phyloP scores from a whole-genome alignment of 2,329 filamentous ascomycete genomes.

The Trichoderma koningii region DNA sequence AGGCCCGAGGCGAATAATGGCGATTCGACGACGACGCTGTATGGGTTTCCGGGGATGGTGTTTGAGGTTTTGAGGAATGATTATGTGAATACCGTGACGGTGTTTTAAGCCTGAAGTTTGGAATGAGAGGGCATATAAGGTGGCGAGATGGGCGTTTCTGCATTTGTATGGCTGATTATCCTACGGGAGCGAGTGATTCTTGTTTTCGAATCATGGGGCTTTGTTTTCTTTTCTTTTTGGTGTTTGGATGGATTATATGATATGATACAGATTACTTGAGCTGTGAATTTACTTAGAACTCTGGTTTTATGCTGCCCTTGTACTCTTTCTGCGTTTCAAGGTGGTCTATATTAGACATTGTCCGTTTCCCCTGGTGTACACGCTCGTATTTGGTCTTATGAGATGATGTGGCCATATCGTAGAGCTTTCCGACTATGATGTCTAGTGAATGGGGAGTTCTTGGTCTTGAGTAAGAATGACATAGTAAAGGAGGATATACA shows the following conservation, averaged over 20 bases:
- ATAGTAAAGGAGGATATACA: too few relatives aligned
- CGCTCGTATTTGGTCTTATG: too few relatives aligned
- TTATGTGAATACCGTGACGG: constrained; percentile 82
- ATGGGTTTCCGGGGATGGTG: constrained; percentile 88
- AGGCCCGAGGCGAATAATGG: constrained; percentile 54
- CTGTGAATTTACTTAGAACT: too few relatives aligned
- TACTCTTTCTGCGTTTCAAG: too few relatives aligned
- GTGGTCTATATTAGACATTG: too few relatives aligned
- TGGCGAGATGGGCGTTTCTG: background rate
- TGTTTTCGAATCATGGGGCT: background rate
- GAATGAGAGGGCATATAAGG: too few relatives aligned
- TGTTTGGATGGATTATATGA: constrained; percentile 2
- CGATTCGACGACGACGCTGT: constrained; percentile 76
- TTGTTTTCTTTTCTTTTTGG: background rate
- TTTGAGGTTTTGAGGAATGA: constrained; percentile 97
- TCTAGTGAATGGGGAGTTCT: too few relatives aligned
- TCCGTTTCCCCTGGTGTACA: too few relatives aligned
- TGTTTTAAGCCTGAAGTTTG: constrained; percentile 60
- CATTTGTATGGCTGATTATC: background rate
- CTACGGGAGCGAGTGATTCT: background rate
- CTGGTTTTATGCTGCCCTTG: too few relatives aligned
- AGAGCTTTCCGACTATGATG: too few relatives aligned
- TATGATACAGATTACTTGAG: background rate
- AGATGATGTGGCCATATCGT: too few relatives aligned
- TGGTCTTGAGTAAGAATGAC: too few relatives aligned